Evolutionary conservation across 495 filamentous ascomycete genomes (phyloP).

Genomic region (Trypethelium eluteriae): DNA sequence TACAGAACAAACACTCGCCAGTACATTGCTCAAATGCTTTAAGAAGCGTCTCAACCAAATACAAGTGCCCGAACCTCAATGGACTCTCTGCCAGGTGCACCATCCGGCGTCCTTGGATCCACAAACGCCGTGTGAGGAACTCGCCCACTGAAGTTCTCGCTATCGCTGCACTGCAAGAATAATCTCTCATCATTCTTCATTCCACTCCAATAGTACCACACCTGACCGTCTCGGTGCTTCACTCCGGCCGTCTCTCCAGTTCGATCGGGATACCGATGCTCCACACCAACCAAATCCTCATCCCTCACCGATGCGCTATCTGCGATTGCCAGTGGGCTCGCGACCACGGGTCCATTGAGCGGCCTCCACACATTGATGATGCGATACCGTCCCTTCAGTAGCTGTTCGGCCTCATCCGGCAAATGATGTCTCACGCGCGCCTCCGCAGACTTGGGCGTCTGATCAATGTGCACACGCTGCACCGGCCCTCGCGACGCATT

Average conservation of each 20-base stretch:
- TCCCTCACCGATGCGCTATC: conserved; percentile 51
- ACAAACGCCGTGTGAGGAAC: conserved; percentile 77
- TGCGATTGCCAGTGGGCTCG: conserved; percentile 64
- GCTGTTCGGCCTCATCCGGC: conserved; percentile 47
- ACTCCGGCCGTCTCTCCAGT: conserved; percentile 74
- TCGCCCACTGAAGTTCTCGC: conserved; percentile 52
- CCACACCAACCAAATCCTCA: conserved; percentile 59
- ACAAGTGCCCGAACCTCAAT: conserved; percentile 82
- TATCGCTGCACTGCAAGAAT: conserved; percentile 78
- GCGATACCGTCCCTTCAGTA: conserved; percentile 58
- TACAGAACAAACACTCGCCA: conserved; percentile 15
- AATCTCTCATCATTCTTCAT: conserved; percentile 68
- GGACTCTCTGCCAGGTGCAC: conserved; percentile 53
- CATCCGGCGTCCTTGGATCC: conserved; percentile 55
- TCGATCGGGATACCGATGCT: conserved; percentile 68
- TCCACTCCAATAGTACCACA: conserved; percentile 74
- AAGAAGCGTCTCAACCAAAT: conserved; percentile 51
- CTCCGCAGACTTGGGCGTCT: conserved; percentile 56
- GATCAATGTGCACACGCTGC: conserved; percentile 71
- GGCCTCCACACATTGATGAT: conserved; percentile 89
- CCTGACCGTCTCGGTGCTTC: conserved; percentile 47
- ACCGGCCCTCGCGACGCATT: conserved; percentile 56
- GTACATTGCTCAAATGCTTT: neutral
- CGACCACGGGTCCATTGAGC: conserved; percentile 63
- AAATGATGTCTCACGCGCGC: conserved; percentile 61